Evolutionary conservation across 371 early-diverging fungal species (phyloP).

Genomic region (Parasitella parasitica): DNA sequence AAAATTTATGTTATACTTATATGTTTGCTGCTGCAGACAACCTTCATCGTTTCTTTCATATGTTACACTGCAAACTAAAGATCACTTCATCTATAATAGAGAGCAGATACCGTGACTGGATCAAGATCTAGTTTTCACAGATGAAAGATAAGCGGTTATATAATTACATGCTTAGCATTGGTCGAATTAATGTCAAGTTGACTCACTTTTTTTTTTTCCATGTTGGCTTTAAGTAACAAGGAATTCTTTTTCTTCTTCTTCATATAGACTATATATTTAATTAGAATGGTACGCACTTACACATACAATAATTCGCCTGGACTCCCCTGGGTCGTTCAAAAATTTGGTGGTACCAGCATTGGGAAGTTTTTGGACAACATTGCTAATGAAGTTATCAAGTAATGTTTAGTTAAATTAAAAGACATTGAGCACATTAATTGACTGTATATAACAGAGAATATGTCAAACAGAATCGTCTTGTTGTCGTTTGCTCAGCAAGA

Average conservation of each 20-base stretch:
- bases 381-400: conserved; percentile 61
- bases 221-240: not conserved
- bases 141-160: conserved; percentile 9
- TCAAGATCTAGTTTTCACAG: not conserved
- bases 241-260: conserved; percentile 10
- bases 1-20: not conserved
- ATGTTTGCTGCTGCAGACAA: not conserved
- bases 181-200: conserved; percentile 28
- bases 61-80: too few species aligned
- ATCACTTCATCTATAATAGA: too few species aligned
- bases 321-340: conserved; percentile 74
- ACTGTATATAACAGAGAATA: conserved; percentile 33
- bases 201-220: conserved; percentile 20
- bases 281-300: conserved; percentile 15
- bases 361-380: conserved; percentile 76
- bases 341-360: conserved; percentile 89
- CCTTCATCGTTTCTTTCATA: too few species aligned
- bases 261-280: conserved; percentile 1
- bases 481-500: conserved; percentile 82
- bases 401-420: conserved; percentile 4
- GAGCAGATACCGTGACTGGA: not conserved
- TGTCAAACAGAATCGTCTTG: conserved; percentile 66
- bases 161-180: conserved; percentile 11
- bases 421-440: not conserved
- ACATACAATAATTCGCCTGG: conserved; percentile 26